Percentiles rank a stretch among this genome's conserved stretches.
Conservation (phyloP, 2,329 filamentous ascomycete genomes). For the Mycosphaerella sp. region DNA sequence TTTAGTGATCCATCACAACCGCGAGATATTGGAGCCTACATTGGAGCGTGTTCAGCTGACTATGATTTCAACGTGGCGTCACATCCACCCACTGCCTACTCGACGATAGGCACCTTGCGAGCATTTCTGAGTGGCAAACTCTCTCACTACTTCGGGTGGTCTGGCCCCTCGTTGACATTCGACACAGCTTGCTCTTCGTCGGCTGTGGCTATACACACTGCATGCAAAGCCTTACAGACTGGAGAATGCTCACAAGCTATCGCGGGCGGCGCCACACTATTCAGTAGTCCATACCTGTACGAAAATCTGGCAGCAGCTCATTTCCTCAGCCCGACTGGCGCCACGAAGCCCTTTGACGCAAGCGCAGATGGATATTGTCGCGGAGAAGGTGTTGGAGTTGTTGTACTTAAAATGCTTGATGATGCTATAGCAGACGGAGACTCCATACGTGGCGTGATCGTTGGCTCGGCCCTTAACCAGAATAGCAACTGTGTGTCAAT, state of each 20-base stretch:
- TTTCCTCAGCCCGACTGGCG: slow-evolving; percentile 20
- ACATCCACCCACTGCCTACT: slow-evolving; percentile 23
- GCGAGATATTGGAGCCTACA: slow-evolving; percentile 12
- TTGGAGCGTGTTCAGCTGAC: slow-evolving; percentile 9
- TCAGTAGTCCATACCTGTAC: slow-evolving; percentile 16
- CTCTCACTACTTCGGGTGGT: slow-evolving; percentile 15
- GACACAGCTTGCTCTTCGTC: slow-evolving; percentile 16
- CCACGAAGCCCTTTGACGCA: slow-evolving; percentile 32
- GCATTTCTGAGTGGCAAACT: slow-evolving; percentile 11
- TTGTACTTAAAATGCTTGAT: slow-evolving; percentile 33
- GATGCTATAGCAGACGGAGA: slow-evolving; percentile 36
- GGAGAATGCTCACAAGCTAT: slow-evolving; percentile 14
- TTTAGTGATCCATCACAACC: slow-evolving; percentile 9
- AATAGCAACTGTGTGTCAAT: slow-evolving; percentile 8
- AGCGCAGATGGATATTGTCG: slow-evolving; percentile 35
- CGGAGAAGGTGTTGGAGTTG: slow-evolving; percentile 28
- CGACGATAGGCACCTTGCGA: slow-evolving; percentile 7
- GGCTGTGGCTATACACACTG: slow-evolving; percentile 10
- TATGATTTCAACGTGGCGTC: slow-evolving; percentile 9
- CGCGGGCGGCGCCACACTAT: slow-evolving; percentile 15
- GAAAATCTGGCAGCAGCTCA: slow-evolving; percentile 17
- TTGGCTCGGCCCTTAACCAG: slow-evolving; percentile 36
- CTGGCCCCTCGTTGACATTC: slow-evolving; percentile 9
- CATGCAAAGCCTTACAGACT: slow-evolving; percentile 2
- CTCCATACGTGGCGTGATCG: slow-evolving; percentile 30